Base-by-base conservation (phyloP, 305 asterid genomes). In the Andrographis paniculata region DNA sequence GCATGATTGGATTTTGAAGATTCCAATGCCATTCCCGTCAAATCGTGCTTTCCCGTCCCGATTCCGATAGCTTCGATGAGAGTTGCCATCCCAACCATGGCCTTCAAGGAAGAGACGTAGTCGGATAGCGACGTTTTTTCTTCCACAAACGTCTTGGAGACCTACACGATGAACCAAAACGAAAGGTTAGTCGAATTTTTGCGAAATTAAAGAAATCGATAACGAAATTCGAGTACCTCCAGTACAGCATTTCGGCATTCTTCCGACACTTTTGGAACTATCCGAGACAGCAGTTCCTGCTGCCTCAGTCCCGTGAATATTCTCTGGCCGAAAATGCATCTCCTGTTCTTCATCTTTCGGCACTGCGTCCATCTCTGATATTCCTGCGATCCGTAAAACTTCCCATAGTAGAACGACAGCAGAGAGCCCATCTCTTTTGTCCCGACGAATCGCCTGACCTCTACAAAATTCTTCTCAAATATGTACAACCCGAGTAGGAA, bases 11-110 rank as follows among this genome's bases (percentile, higher is more conserved):
- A 60, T 44, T 53, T 68, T 17, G 70, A 51, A 52, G 76, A 48
- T 44, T 78, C 89, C 33, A 72, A 44, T 24, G 75, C 66, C 71
- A 69, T 61, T 47, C 67, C 48, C 0, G 84, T 77, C 31, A 82
- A 77, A 56, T 85, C 94, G 21, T 62, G 75, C 56, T 71, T 79
- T 39, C 80, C 87, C 44, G 64, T 63, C 28, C 91, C 94, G 18
- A 85, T 69, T 19, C 76, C 85, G 27, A 85, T 66, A 10, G 82
- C 85, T 39, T 75, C 77, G 45, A 79, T 78, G 14, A 85, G 80
- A 55, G 33, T 35, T 44, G 42, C 30, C 23, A 65, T 53, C 56
- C 94, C 94, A 28, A 75, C 72, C 76, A 73, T 60, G 37, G 67
- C 52, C 69, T 75, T 79, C 40, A 85, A 52, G 22, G 70, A 68